Evolutionary conservation across 129 eudicot species (phyloP), one percentile per base, ranked within the genome.

Genomic region (Erigeron canadensis): DNA sequence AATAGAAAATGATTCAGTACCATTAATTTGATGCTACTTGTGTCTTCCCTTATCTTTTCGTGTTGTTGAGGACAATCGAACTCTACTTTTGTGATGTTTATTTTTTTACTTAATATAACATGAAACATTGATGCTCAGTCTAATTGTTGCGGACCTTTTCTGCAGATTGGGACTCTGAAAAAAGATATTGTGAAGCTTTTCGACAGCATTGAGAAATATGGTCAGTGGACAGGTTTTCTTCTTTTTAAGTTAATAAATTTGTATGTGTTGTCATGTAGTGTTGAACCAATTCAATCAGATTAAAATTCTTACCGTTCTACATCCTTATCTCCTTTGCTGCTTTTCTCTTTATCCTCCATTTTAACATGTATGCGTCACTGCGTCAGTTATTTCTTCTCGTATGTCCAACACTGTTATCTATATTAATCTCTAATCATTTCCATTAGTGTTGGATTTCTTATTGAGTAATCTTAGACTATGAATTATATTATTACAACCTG

Each of bases 191-290:
- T 81, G 81, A 94, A 89, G 81, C 96, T 94, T 70, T 86, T 94
- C 83, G 98, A 89, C 84, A 85, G 90, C 55, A 77, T 83, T 81
- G 89, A 89, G 83, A 89, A 84, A 82, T 89, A 89, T 67, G 98
- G 97, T 94, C 80, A 58, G 86, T 81, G 5, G 28, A 3, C 46
- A 17, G 47, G 4, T 17, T 42, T 40, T 44, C 10, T 40, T 67
- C 21, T 63, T 44, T 22, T 44, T 46, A 9, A 42, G 7, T 8
- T 7, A 22, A 8, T 21, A 28, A 28, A 28, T 3, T 28, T 28
- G 34, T 16, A 6, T 54, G 67, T 57, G 54, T 75, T 23, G 37
- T 65, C 39, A 51, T 13, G 7, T 17, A 65, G 66, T 41, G 66
- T 11, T 55, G 66, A 65, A 75, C 46, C 46, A 50, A 10, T 22